A percentile compares a stretch with the other conserved stretches of the same genome.
These are phyloP conservation scores for Byssothecium circinans DNA, from an alignment of 2,329 filamentous ascomycete species.

Conservation along the genomic window DNA sequence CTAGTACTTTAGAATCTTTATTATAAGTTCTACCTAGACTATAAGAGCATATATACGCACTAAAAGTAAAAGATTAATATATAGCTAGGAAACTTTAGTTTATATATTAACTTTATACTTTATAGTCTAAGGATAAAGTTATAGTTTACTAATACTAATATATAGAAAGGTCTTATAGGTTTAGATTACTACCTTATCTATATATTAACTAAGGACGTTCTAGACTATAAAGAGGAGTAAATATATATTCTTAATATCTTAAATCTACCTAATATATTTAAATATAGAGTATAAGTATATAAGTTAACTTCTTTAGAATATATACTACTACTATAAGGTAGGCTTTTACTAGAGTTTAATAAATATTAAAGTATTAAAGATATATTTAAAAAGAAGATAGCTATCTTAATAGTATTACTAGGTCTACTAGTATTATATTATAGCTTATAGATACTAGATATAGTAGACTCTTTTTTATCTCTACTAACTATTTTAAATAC, in stretches of 20 bases:
- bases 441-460: background rate
- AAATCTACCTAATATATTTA: slow-evolving; percentile 74
- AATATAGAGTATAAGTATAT: slow-evolving; percentile 63
- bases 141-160: slow-evolving; percentile 81
- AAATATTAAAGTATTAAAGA: slow-evolving; percentile 83
- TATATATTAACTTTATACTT: slow-evolving; percentile 90
- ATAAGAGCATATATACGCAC: slow-evolving; percentile 92
- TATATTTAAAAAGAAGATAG: slow-evolving; percentile 70
- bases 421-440: background rate
- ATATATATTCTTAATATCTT: slow-evolving; percentile 69
- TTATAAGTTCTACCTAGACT: slow-evolving; percentile 75
- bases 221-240: slow-evolving; percentile 55
- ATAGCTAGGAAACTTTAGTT: slow-evolving; percentile 91
- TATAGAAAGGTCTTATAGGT: slow-evolving; percentile 89
- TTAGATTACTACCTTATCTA: slow-evolving; percentile 97
- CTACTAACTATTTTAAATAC: too few species aligned
- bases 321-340: slow-evolving; percentile 74
- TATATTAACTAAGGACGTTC: slow-evolving; percentile 67
- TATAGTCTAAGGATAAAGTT: slow-evolving; percentile 76
- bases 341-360: slow-evolving; percentile 84
- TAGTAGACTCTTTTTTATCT: too few species aligned
- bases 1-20: slow-evolving; percentile 83
- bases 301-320: slow-evolving; percentile 67
- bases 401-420: slow-evolving; percentile 6
- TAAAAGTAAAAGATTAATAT: slow-evolving; percentile 96